A percentile compares a stretch with the other conserved stretches of the same genome.
These are phyloP conservation scores for Mycena filopes DNA, from an alignment of 768 basidiomycete species.

Conservation along the genomic window DNA sequence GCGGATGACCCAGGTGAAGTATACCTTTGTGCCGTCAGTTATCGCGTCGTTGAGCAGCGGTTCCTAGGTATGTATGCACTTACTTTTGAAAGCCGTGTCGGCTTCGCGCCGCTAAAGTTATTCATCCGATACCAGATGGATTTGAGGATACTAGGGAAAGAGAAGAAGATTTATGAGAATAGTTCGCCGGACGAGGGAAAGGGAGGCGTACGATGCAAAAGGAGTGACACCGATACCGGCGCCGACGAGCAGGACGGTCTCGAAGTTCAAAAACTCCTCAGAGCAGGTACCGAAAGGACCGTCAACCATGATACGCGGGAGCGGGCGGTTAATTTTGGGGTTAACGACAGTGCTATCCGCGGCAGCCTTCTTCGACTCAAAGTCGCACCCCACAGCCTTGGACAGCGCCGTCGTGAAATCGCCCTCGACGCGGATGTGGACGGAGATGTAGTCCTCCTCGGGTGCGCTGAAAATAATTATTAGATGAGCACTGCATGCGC, in stretches of 20 bases:
- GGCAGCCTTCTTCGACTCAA: constrained; percentile 64
- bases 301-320: constrained; percentile 96
- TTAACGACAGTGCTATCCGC: constrained; percentile 62
- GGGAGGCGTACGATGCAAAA: constrained; percentile 83
- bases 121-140: constrained; percentile 98
- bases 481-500: not conserved
- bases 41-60: not conserved
- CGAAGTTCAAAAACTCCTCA: constrained; percentile 92
- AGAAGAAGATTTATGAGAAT: not conserved
- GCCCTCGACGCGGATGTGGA: constrained; percentile 91
- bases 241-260: constrained; percentile 89
- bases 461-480: constrained; percentile 79
- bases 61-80: too few species aligned
- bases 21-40: constrained; percentile 56
- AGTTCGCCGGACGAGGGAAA: constrained; percentile 14
- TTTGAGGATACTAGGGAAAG: constrained; percentile 72
- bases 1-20: constrained; percentile 96
- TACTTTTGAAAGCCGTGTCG: constrained; percentile 87
- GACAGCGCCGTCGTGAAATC: constrained; percentile 89
- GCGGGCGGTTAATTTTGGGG: constrained; percentile 72
- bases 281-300: constrained; percentile 94
- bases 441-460: constrained; percentile 94
- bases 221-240: constrained; percentile 98
- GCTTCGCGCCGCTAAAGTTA: constrained; percentile 78
- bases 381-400: constrained; percentile 86